These are phyloP conservation scores for Amanita rubescens DNA, from an alignment of 768 basidiomycete genomes.

Conservation along the genomic window DNA sequence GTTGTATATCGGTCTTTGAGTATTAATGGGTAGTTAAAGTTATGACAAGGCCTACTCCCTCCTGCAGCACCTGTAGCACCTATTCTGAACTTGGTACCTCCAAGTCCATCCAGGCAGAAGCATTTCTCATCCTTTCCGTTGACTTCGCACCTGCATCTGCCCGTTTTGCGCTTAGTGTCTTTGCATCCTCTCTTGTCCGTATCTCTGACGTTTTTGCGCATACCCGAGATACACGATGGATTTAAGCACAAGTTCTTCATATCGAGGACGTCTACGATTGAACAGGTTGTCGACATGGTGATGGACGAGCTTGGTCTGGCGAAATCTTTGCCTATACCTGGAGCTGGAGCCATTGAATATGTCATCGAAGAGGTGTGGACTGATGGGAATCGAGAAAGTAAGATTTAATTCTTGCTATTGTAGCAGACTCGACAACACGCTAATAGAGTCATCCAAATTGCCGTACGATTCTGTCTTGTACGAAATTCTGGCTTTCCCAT, in stretches of 20 bases:
- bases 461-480: slow-evolving; percentile 35
- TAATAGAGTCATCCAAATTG: slow-evolving; percentile 37
- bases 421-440: slow-evolving; percentile 9
- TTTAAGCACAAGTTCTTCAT: slow-evolving; percentile 63
- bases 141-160: slow-evolving; percentile 59
- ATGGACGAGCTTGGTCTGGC: slow-evolving; percentile 62
- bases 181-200: slow-evolving; percentile 53
- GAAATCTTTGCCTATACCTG: slow-evolving; percentile 58
- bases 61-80: slow-evolving; percentile 41
- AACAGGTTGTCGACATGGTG: slow-evolving; percentile 44
- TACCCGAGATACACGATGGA: slow-evolving; percentile 73
- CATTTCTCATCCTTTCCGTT: slow-evolving; percentile 67
- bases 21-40: not conserved
- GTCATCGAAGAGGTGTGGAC: slow-evolving; percentile 63
- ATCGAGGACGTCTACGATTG: slow-evolving; percentile 45
- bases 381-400: slow-evolving; percentile 48
- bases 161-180: slow-evolving; percentile 65
- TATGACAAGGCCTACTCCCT: slow-evolving; percentile 40
- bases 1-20: slow-evolving; percentile 5
- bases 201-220: slow-evolving; percentile 49
- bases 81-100: slow-evolving; percentile 36
- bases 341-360: slow-evolving; percentile 65
- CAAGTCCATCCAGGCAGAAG: slow-evolving; percentile 29
- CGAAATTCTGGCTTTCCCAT: slow-evolving; percentile 33
- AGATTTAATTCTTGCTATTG: slow-evolving; percentile 14